Evolutionary conservation across 768 basidiomycete genomes (phyloP).

Genomic region (Stropharia rugosoannulata): DNA sequence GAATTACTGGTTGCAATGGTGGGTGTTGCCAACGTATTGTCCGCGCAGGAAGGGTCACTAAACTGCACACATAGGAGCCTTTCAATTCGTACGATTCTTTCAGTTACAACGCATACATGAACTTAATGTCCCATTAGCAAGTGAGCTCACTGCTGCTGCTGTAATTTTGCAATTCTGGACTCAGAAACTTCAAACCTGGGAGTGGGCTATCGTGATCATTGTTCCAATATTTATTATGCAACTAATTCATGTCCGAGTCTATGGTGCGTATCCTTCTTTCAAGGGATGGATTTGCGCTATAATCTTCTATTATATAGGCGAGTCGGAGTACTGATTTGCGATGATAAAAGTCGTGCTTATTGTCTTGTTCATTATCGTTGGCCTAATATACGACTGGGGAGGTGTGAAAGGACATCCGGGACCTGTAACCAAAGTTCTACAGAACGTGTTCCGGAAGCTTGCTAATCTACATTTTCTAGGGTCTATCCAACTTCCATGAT

Average conservation of each 20-base stretch:
- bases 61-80: slow-evolving; percentile 19
- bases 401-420: slow-evolving; percentile 58
- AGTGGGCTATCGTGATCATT: slow-evolving; percentile 57
- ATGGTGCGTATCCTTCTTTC: slow-evolving; percentile 33
- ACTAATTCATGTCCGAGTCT: slow-evolving; percentile 56
- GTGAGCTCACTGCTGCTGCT: slow-evolving; percentile 57
- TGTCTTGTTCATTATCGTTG: slow-evolving; percentile 59
- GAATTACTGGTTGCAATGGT: slow-evolving; percentile 58
- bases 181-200: slow-evolving; percentile 46
- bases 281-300: background rate
- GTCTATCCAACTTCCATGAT: slow-evolving; percentile 48
- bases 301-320: slow-evolving; percentile 32
- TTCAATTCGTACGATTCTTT: slow-evolving; percentile 19
- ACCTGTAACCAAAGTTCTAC: slow-evolving; percentile 35
- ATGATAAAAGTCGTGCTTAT: slow-evolving; percentile 65
- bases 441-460: background rate
- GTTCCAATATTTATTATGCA: slow-evolving; percentile 51
- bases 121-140: slow-evolving; percentile 30
- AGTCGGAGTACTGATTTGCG: slow-evolving; percentile 65
- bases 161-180: slow-evolving; percentile 55
- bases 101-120: background rate
- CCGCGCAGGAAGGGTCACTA: background rate
- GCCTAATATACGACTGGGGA: slow-evolving; percentile 63
- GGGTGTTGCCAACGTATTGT: slow-evolving; percentile 21
- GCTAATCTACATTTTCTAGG: slow-evolving; percentile 27